A percentile compares a stretch with the other conserved stretches of the same genome.
These are phyloP conservation scores for Fusarium tanahbumbuense DNA, from an alignment of 2,329 filamentous ascomycete species.

Conservation along the genomic window DNA sequence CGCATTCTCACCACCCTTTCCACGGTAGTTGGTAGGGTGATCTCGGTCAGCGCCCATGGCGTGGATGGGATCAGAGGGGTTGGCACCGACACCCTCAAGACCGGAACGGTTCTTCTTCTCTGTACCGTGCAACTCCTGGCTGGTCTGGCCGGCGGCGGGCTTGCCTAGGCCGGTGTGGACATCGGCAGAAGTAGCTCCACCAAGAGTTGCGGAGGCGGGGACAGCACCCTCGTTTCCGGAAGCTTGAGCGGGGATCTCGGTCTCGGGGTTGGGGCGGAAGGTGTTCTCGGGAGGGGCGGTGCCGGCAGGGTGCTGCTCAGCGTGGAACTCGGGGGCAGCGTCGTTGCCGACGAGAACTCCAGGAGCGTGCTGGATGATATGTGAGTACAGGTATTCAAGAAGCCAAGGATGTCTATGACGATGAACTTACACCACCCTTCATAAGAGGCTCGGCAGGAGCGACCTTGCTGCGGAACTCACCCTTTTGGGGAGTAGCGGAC, in stretches of 20 bases:
- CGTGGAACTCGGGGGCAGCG: conserved; percentile 70
- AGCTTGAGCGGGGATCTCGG: conserved; percentile 53
- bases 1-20: conserved; percentile 29
- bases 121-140: conserved; percentile 54
- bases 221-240: conserved; percentile 44
- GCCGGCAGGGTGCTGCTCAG: conserved; percentile 70
- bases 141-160: conserved; percentile 57
- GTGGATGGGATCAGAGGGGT: conserved; percentile 45
- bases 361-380: conserved; percentile 67
- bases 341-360: conserved; percentile 72
- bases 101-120: conserved; percentile 54
- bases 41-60: conserved; percentile 49
- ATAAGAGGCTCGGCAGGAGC: conserved; percentile 64
- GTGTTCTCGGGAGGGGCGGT: conserved; percentile 65
- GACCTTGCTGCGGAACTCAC: conserved; percentile 66
- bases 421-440: conserved; percentile 63
- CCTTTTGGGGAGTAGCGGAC: conserved; percentile 62
- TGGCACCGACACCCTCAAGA: conserved; percentile 55
- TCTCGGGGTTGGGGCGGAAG: conserved; percentile 54
- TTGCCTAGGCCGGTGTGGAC: conserved; percentile 59
- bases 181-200: conserved; percentile 58
- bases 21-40: conserved; percentile 38
- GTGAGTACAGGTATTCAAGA: conserved; percentile 16
- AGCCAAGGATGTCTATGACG: background rate
- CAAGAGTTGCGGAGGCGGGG: conserved; percentile 53